phyloP scores from a whole-genome alignment of 192 early-diverging fungal species.

The Backusella westeae region DNA sequence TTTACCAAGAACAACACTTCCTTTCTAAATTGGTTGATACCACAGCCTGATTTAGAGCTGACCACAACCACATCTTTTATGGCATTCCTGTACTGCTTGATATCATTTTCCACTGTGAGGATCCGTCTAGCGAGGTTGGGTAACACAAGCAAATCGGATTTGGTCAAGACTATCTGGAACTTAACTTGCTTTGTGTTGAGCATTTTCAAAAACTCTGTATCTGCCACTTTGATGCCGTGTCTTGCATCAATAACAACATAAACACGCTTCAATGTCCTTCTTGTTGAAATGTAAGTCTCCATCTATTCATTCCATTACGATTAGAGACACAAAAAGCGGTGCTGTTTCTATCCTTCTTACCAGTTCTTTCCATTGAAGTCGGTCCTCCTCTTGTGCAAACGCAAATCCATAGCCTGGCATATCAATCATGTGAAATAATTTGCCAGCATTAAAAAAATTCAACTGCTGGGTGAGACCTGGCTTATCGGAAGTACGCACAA shows the following conservation, averaged over 20 bases:
- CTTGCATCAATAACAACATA: conserved; percentile 78
- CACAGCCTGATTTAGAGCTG: conserved; percentile 54
- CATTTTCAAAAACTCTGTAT: conserved; percentile 52
- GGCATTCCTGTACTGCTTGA: conserved; percentile 33
- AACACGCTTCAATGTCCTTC: conserved; percentile 57
- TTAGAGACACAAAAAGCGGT: not conserved
- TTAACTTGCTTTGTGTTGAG: conserved; percentile 45
- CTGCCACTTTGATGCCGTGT: conserved; percentile 62
- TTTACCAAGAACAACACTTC: conserved; percentile 47
- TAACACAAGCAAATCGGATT: conserved; percentile 68
- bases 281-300: conserved; percentile 57
- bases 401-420: conserved; percentile 88
- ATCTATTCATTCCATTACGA: conserved; percentile 43
- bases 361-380: conserved; percentile 56
- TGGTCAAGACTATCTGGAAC: conserved; percentile 63
- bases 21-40: conserved; percentile 70
- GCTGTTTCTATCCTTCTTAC: conserved; percentile 24
- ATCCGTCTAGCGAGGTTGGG: conserved; percentile 63
- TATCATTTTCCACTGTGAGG: conserved; percentile 45
- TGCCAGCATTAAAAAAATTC: conserved; percentile 71
- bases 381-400: conserved; percentile 62
- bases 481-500: conserved; percentile 65
- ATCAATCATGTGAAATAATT: conserved; percentile 66
- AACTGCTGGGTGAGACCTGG: conserved; percentile 80
- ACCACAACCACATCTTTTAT: conserved; percentile 57